phyloP scores from a whole-genome alignment of 2,329 filamentous ascomycete genomes.

The Trichoderma sp. region DNA sequence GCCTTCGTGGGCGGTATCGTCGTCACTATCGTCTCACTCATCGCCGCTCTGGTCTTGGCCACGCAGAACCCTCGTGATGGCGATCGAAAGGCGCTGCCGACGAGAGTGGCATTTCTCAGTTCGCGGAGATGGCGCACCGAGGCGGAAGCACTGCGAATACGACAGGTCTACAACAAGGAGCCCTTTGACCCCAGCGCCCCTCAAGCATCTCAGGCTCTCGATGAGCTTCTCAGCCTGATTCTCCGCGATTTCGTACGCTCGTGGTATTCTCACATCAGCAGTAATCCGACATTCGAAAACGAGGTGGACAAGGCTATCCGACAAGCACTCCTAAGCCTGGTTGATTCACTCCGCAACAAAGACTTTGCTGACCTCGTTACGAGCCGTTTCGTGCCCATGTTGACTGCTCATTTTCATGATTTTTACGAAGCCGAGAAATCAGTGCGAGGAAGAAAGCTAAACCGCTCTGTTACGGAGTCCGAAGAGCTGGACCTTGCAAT shows the following conservation, averaged over 20 bases:
- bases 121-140: slow-evolving; percentile 69
- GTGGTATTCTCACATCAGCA: slow-evolving; percentile 89
- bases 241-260: slow-evolving; percentile 81
- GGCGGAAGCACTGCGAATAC: slow-evolving; percentile 63
- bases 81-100: slow-evolving; percentile 44
- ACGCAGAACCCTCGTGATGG: slow-evolving; percentile 48
- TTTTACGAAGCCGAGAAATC: slow-evolving; percentile 87
- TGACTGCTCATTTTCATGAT: slow-evolving; percentile 86
- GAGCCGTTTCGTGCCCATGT: slow-evolving; percentile 78
- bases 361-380: slow-evolving; percentile 85
- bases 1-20: slow-evolving; percentile 74
- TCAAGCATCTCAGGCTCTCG: slow-evolving; percentile 76
- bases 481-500: slow-evolving; percentile 95
- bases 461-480: slow-evolving; percentile 88
- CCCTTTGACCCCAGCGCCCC: slow-evolving; percentile 76
- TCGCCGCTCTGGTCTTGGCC: slow-evolving; percentile 56
- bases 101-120: slow-evolving; percentile 61
- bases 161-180: slow-evolving; percentile 66
- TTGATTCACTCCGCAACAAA: slow-evolving; percentile 70
- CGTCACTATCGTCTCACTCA: slow-evolving; percentile 55
- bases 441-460: slow-evolving; percentile 84
- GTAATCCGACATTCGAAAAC: slow-evolving; percentile 75
- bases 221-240: slow-evolving; percentile 74
- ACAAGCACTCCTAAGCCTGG: slow-evolving; percentile 68
- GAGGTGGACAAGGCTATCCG: slow-evolving; percentile 83